A percentile compares a stretch with the other conserved stretches of the same genome.
Conservation (phyloP, 306 rosid genomes). For the Rosa multiflora region DNA sequence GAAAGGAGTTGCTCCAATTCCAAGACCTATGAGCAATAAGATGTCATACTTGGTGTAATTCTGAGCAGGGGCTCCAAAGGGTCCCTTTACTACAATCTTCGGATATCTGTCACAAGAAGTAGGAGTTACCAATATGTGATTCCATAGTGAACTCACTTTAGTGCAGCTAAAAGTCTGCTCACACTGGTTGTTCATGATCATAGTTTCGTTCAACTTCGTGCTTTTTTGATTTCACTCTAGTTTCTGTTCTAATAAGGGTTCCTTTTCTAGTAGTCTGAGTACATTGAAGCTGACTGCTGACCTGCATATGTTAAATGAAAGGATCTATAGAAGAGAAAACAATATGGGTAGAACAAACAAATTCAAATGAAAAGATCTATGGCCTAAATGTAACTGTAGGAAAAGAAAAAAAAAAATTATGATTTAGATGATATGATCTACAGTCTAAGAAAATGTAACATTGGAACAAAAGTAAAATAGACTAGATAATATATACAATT, state of each 20-base stretch:
- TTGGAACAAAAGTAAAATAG: neutral
- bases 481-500: neutral
- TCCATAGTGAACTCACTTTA: neutral
- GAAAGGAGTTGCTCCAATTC: conserved; percentile 96
- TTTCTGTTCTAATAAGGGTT: conserved; percentile 61
- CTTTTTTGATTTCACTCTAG: conserved; percentile 34
- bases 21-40: conserved; percentile 82
- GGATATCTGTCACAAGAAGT: conserved; percentile 50
- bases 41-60: conserved; percentile 69
- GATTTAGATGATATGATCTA: neutral
- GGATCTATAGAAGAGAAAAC: neutral
- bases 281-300: conserved; percentile 44
- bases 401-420: neutral
- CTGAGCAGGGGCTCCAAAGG: conserved; percentile 97
- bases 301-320: conserved; percentile 49
- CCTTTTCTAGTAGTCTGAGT: conserved; percentile 52
- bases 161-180: conserved; percentile 13
- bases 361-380: neutral
- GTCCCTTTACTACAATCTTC: conserved; percentile 76
- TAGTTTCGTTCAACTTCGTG: neutral
- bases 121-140: conserved; percentile 1
- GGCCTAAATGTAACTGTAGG: neutral
- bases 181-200: conserved; percentile 43
- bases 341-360: neutral
- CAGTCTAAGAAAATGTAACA: neutral